Evolutionary conservation across 192 early-diverging fungal genomes (phyloP), one percentile per base, ranked within the genome.

Genomic region (Pecoramyces ruminantium): DNA sequence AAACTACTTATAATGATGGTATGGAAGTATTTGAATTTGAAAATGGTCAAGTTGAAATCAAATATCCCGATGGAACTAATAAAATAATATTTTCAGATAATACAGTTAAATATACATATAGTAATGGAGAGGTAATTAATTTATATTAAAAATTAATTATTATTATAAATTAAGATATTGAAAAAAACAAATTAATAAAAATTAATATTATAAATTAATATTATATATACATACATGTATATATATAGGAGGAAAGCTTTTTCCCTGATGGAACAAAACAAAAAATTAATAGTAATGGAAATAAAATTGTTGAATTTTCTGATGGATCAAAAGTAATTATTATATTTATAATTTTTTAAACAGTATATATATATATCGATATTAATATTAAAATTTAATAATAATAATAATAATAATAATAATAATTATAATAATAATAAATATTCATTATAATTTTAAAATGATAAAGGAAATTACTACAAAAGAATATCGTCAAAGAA

Each of bases 271-370:
- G 79, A 6, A 80, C 79, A 0, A 80, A 77, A 77, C 42, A 80
- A 80, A 29, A 38, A 21, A 80, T 77, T 14, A 77, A 29, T 21
- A 30, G 42, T 21, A 29, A 34, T 29, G 79, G 79, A 42, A 38
- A 51, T 29, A 80, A 80, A 77, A 80, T 77, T 29, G 79, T 80
- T 30, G 77, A 77, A 77, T 77, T 77, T 77, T 67, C 79, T 21
- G 79, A 80, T 29, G 79, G 79, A 14, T 80, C 79, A 42, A 80
- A 80, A 29, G 79, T 80, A 67, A n/a, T 51, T 51, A 34, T 11
- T 34, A 34, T n/a, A n/a, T n/a, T n/a, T n/a, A n/a, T n/a, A n/a
- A n/a, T n/a, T n/a, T n/a, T n/a, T n/a, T n/a, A n/a, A n/a, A n/a
- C n/a, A n/a, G n/a, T n/a, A n/a, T n/a, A n/a, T n/a, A n/a, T n/a